phyloP scores from a whole-genome alignment of 176 grass and related monocot species.

The bread wheat (Triticum aestivum) region IWGSC_CS_RefSeq_v2.1 NC_057806.1:490339917-490340416 shows the following conservation, averaged over 20 bases:
- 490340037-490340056: conserved; percentile 67
- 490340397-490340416: conserved; percentile 61
- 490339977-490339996: conserved; percentile 19
- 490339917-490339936: too few relatives aligned
- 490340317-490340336: conserved; percentile 31
- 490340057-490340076: conserved; percentile 70
- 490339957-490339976: conserved; percentile 50
- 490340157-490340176: conserved; percentile 51
- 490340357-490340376: conserved; percentile 42
- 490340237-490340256: too few relatives aligned
- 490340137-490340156: conserved; percentile 45
- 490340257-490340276: neutral
- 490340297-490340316: conserved; percentile 45
- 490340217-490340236: conserved; percentile 27
- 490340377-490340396: conserved; percentile 25
- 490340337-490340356: conserved; percentile 51
- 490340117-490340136: conserved; percentile 58
- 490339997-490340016: conserved; percentile 59
- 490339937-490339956: conserved; percentile 45
- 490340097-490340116: conserved; percentile 81
- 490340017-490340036: conserved; percentile 76
- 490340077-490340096: conserved; percentile 82
- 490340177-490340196: conserved; percentile 55
- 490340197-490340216: conserved; percentile 37
- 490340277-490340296: conserved; percentile 31